A percentile compares a stretch with the other conserved stretches of the same genome.
phyloP scores from a whole-genome alignment of 257 asterid species.

The Schizonepeta tenuifolia region DNA sequence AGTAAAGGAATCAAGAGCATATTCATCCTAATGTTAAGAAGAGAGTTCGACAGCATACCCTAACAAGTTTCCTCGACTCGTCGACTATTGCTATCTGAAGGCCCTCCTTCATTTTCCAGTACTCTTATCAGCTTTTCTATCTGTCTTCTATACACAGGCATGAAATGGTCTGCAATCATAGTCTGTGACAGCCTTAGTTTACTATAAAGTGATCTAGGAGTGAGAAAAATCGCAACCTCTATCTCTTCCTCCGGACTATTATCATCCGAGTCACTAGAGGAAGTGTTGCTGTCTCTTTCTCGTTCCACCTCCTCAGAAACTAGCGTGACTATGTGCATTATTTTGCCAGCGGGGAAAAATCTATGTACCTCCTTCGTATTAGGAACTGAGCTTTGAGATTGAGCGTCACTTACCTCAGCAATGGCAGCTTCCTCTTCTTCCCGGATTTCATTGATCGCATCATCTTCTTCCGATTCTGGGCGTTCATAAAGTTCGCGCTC shows the following conservation, averaged over 20 bases:
- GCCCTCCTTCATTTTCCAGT: conserved; percentile 51
- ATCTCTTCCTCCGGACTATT: conserved; percentile 40
- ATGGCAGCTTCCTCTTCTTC: conserved; percentile 85
- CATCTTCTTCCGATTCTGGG: conserved; percentile 49
- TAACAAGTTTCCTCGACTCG: conserved; percentile 33
- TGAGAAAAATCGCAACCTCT: conserved; percentile 71
- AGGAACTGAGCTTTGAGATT: conserved; percentile 52
- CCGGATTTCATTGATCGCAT: conserved; percentile 65
- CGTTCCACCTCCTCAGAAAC: conserved; percentile 43
- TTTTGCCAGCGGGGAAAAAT: conserved; percentile 86
- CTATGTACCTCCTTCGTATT: conserved; percentile 82
- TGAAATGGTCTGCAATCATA: conserved; percentile 94
- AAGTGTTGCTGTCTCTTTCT: conserved; percentile 38
- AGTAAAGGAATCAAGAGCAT: conserved; percentile 34
- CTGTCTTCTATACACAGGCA: conserved; percentile 88
- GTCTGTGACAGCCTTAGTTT: conserved; percentile 84
- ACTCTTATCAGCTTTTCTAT: conserved; percentile 75
- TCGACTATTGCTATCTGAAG: conserved; percentile 25
- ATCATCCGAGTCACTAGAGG: conserved; percentile 42
- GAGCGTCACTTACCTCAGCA: conserved; percentile 62
- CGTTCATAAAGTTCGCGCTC: conserved; percentile 84
- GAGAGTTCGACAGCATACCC: neutral
- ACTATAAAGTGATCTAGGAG: conserved; percentile 75
- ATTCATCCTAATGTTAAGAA: conserved; percentile 23
- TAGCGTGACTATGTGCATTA: conserved; percentile 87